Conservation (phyloP, 306 rosid genomes). For the Trifolium dubium region DNA sequence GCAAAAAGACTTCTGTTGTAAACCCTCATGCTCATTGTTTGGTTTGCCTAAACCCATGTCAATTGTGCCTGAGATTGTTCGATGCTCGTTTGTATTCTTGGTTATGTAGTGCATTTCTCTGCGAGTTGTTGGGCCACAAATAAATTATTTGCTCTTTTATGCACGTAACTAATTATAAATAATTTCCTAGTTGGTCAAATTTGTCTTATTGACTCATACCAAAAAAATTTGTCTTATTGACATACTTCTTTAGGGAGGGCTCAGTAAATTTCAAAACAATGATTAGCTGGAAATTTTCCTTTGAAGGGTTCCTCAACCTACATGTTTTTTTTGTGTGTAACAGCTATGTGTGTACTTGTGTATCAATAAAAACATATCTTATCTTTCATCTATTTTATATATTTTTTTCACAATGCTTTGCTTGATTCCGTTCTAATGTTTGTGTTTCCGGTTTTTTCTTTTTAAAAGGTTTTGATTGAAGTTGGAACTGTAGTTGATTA, state of each 20-base stretch:
- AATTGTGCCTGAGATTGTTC: neutral
- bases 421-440: conserved; percentile 34
- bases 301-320: conserved; percentile 5
- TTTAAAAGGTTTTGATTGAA: conserved; percentile 49
- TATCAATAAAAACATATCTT: conserved; percentile 24
- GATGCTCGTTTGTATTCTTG: neutral
- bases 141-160: conserved; percentile 14
- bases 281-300: conserved; percentile 7
- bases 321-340: neutral
- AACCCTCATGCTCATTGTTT: neutral
- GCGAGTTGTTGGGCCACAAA: conserved; percentile 9
- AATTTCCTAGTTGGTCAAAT: conserved; percentile 6
- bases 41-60: conserved; percentile 16
- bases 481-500: conserved; percentile 44
- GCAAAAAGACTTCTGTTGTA: conserved; percentile 3
- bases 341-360: conserved; percentile 7
- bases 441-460: conserved; percentile 11
- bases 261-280: conserved; percentile 23
- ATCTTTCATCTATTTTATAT: conserved; percentile 12
- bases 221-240: conserved; percentile 15
- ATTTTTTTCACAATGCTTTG: conserved; percentile 28
- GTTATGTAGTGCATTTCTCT: conserved; percentile 1
- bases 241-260: neutral
- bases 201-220: conserved; percentile 20
- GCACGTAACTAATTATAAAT: neutral